phyloP scores from a whole-genome alignment of 2,329 filamentous ascomycete genomes.

The Amphichorda felina region DNA sequence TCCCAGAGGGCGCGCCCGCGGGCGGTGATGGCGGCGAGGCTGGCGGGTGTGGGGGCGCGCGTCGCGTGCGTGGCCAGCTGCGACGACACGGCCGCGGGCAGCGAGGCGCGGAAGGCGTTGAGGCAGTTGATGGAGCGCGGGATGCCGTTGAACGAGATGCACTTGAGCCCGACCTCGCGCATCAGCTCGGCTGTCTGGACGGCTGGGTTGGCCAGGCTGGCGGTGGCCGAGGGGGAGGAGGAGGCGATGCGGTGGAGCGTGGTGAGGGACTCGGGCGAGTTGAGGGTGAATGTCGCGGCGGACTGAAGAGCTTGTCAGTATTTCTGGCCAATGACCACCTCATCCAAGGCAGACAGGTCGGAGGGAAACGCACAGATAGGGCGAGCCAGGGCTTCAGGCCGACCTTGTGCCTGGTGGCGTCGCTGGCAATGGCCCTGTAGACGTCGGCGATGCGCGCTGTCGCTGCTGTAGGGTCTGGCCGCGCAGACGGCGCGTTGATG shows the following conservation, averaged over 20 bases:
- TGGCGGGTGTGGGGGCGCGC: conserved; percentile 36
- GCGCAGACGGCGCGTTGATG: conserved; percentile 57
- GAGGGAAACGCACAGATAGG: conserved; percentile 37
- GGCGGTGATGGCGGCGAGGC: conserved; percentile 38
- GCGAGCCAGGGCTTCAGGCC: conserved; percentile 55
- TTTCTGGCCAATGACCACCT: too few relatives aligned
- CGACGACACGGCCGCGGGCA: conserved; percentile 43
- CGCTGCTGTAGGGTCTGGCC: conserved; percentile 53
- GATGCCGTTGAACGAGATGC: conserved; percentile 72
- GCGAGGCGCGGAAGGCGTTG: conserved; percentile 52
- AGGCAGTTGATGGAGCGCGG: conserved; percentile 77
- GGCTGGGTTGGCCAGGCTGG: conserved; percentile 5
- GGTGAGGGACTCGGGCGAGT: conserved; percentile 65
- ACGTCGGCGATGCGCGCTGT: conserved; percentile 50
- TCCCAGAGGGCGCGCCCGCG: conserved; percentile 62
- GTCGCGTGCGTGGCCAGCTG: conserved; percentile 44
- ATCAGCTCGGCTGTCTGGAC: conserved; percentile 55
- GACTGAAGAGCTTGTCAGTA: conserved; percentile 33
- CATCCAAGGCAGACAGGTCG: not conserved
- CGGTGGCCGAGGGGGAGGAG: conserved; percentile 5
- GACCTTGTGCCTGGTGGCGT: conserved; percentile 50
- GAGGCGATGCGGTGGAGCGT: conserved; percentile 44
- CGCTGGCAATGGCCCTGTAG: conserved; percentile 50
- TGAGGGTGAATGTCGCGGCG: conserved; percentile 75
- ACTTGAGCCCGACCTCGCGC: conserved; percentile 65